Percentiles rank a stretch among this genome's conserved stretches.
Evolutionary conservation across 2,329 filamentous ascomycete species (phyloP).

Genomic region (Paecilomyces dactylethromorphus): DNA sequence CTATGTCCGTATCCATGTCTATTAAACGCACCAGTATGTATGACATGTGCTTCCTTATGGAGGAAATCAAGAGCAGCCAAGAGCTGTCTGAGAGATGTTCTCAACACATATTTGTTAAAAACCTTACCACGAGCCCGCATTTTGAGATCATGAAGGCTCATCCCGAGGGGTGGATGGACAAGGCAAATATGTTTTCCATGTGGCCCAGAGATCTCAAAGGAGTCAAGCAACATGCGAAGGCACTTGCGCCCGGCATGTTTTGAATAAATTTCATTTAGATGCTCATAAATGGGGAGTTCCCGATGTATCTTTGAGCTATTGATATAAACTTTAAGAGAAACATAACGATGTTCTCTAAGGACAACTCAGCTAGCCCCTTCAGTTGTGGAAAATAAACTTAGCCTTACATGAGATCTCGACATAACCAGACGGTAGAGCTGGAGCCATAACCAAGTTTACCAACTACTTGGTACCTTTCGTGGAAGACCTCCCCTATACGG

Average conservation of each 20-base stretch:
- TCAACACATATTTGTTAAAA: background rate
- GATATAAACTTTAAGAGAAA: constrained; percentile 15
- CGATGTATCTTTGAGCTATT: constrained; percentile 5
- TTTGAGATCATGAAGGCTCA: constrained; percentile 9
- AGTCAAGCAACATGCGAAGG: constrained; percentile 12
- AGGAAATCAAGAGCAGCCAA: background rate
- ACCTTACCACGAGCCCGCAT: no score
- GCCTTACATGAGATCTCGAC: constrained; percentile 8
- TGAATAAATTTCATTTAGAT: constrained; percentile 7
- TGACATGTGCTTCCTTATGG: background rate
- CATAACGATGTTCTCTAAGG: constrained; percentile 1
- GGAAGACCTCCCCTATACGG: constrained; percentile 11
- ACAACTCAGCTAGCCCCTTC: background rate
- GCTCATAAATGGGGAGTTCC: constrained; percentile 12
- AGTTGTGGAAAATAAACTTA: background rate
- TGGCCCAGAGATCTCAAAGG: constrained; percentile 12
- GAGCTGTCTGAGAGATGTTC: background rate
- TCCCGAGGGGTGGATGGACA: constrained; percentile 19
- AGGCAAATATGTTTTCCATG: constrained; percentile 14
- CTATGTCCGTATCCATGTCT: background rate
- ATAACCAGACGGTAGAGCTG: constrained; percentile 20
- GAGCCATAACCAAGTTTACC: constrained; percentile 21
- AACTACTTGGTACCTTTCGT: constrained; percentile 16
- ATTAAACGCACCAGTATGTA: background rate
- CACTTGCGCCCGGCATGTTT: constrained; percentile 11